Conservation (phyloP, 1,284 basidiomycete species). For the Xerocomus subilludens region DNA sequence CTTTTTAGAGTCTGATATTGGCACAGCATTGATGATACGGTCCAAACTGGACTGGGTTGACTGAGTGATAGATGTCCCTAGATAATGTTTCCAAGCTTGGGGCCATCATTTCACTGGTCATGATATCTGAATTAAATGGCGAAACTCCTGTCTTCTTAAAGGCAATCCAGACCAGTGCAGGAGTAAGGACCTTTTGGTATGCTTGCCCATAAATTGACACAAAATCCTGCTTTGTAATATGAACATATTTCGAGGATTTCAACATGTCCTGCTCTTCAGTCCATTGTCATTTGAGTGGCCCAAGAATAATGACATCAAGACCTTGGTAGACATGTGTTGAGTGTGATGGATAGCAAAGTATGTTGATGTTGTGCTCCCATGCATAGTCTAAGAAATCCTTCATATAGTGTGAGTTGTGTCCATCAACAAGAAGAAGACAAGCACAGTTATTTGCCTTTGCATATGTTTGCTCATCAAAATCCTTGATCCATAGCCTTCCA, state of each 20-base stretch:
- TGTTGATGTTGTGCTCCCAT: neutral
- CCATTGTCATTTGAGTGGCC: constrained; percentile 1
- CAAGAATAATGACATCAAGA: constrained; percentile 19
- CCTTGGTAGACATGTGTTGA: constrained; percentile 23
- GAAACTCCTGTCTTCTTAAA: constrained; percentile 14
- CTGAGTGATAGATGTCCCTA: neutral
- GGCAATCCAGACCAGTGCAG: neutral
- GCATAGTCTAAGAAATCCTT: constrained; percentile 4
- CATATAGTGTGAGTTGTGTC: constrained; percentile 18
- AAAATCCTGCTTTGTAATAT: constrained; percentile 15
- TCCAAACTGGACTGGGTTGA: no score
- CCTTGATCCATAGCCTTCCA: neutral
- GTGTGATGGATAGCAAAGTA: constrained; percentile 19
- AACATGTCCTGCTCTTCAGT: neutral
- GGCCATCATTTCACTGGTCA: constrained; percentile 16
- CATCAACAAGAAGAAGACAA: constrained; percentile 5
- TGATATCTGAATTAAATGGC: constrained; percentile 17
- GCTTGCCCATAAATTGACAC: constrained; percentile 15
- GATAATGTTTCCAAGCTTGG: neutral
- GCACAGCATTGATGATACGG: no score
- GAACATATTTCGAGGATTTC: neutral
- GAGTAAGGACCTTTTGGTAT: neutral
- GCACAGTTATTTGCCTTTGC: neutral
- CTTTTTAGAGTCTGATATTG: no score
- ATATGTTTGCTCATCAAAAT: neutral